Percentiles rank a stretch among this genome's conserved stretches.
Conservation (phyloP, 768 basidiomycete genomes). For the Baorangia bicolor region DNA sequence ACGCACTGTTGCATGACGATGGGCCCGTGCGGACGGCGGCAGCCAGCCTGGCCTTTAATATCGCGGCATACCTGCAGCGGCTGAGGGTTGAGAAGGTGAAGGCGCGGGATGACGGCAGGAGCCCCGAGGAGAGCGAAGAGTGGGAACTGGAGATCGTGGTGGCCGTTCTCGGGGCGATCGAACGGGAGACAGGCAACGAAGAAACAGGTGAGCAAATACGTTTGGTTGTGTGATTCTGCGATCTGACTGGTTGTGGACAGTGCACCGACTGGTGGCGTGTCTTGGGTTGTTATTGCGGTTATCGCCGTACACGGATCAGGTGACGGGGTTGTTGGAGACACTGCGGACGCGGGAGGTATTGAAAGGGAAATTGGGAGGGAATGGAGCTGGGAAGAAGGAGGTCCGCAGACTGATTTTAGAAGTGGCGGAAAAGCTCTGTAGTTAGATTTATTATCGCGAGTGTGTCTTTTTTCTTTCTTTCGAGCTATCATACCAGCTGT, state of each 20-base stretch:
- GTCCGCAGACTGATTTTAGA: slow-evolving; percentile 65
- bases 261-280: slow-evolving; percentile 80
- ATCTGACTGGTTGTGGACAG: slow-evolving; percentile 36
- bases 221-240: background rate
- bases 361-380: slow-evolving; percentile 51
- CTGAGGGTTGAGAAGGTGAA: slow-evolving; percentile 46
- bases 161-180: slow-evolving; percentile 79
- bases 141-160: slow-evolving; percentile 86
- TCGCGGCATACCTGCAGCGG: slow-evolving; percentile 65
- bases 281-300: slow-evolving; percentile 74
- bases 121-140: slow-evolving; percentile 61
- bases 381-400: slow-evolving; percentile 62
- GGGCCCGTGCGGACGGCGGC: slow-evolving; percentile 69
- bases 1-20: slow-evolving; percentile 68
- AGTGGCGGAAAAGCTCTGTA: slow-evolving; percentile 46
- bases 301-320: slow-evolving; percentile 65
- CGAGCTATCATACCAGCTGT: background rate
- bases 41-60: slow-evolving; percentile 79
- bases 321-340: slow-evolving; percentile 64
- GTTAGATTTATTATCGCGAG: background rate
- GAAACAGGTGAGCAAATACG: slow-evolving; percentile 65
- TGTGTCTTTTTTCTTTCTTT: no score
- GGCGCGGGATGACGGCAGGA: slow-evolving; percentile 33
- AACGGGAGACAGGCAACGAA: slow-evolving; percentile 66
- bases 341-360: slow-evolving; percentile 60